Evolutionary conservation across 768 basidiomycete genomes (phyloP), one percentile per base, ranked within the genome.

Genomic region (Boletus eberwhitei): DNA sequence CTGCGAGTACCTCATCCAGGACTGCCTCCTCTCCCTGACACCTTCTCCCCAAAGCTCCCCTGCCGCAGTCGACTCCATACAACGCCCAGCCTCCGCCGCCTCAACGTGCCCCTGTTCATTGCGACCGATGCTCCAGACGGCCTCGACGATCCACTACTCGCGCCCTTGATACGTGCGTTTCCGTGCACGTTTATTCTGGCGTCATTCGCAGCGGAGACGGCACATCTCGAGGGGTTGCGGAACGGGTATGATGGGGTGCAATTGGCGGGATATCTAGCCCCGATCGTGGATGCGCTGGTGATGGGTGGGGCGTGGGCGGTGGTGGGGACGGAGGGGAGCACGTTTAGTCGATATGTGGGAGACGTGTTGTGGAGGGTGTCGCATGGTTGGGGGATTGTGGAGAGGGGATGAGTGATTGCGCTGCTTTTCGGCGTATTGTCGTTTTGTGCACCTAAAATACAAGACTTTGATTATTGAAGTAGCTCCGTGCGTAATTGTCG

Each of bases 281-380:
- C 88, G 2, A 80, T 90, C 53, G 60, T 92, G 32, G 89, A 91
- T 64, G 87, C 85, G 7, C 74, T 89, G 72, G 79, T 93, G 31
- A 79, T 82, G 16, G 80, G 81, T 3, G 76, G 76, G 49, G 86
- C 84, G 0, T 70, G 75, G 66, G 71, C 63, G 16, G 78, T 89
- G 31, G 80, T 85, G 0, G 88, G 87, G 2, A 93, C 89, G 13
- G 79, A 82, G 50, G 79, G 80, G 52, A 90, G 88, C 62, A 91
- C 90, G 31, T 92, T 90, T 60, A 87, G 86, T 66, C 71, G 75
- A 50, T 93, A 84, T 58, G 79, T 88, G 19, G 71, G 75, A 53
- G 85, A 88, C 54, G 80, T 88, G 24, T 63, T 91, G 57, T 88
- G 87, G 85, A 74, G 79, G 63, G 75, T 66, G 48, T 78, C 80